These are phyloP conservation scores for Rhamnella rubrinervis DNA, from an alignment of 331 rosid genomes.

Conservation along the genomic window DNA sequence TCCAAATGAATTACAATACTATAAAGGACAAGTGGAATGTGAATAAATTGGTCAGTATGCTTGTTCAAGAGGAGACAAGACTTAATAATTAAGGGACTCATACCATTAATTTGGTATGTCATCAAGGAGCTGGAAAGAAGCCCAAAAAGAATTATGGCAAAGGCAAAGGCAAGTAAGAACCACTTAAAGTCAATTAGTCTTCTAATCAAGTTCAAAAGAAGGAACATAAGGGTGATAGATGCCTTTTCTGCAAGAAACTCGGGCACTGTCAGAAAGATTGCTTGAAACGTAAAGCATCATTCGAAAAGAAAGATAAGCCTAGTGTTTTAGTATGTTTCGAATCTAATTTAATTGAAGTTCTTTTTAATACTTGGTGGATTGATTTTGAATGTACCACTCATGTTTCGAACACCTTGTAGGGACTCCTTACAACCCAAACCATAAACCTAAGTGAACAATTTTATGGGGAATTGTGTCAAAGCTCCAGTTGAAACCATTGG, in stretches of 20 bases:
- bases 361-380: too few relatives aligned
- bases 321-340: too few relatives aligned
- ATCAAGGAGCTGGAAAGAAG: background rate
- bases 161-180: background rate
- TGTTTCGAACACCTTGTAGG: background rate
- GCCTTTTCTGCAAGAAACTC: background rate
- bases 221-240: background rate
- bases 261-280: too few relatives aligned
- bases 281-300: too few relatives aligned
- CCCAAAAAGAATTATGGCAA: too few relatives aligned
- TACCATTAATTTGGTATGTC: background rate
- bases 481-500: background rate
- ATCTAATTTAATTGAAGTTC: too few relatives aligned
- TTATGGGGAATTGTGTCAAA: background rate
- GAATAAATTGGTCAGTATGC: background rate
- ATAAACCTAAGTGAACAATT: too few relatives aligned
- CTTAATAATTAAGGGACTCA: background rate
- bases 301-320: too few relatives aligned
- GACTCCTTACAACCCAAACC: background rate
- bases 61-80: background rate
- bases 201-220: background rate
- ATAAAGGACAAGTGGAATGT: conserved; percentile 4
- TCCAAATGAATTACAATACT: conserved; percentile 1
- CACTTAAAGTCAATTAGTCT: background rate
- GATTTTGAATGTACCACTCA: too few relatives aligned